phyloP scores from a whole-genome alignment of 1,284 basidiomycete genomes.

The Sanghuangporus weigelae region DNA sequence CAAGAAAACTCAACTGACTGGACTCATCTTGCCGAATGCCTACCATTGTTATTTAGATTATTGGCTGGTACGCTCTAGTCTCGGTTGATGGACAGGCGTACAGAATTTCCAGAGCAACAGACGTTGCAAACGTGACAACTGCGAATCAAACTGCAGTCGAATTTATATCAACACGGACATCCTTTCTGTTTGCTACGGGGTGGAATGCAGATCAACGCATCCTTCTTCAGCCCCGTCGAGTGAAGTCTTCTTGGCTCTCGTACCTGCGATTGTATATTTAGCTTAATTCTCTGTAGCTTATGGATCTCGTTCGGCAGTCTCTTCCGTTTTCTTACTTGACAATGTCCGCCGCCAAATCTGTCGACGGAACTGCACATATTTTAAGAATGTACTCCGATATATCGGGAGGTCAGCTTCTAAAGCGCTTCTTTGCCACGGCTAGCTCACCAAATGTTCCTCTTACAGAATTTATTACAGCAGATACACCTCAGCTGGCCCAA shows the following conservation, averaged over 20 bases:
- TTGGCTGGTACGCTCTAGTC: slow-evolving; percentile 35
- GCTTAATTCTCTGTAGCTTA: not conserved
- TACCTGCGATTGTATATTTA: not conserved
- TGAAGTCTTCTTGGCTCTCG: slow-evolving; percentile 18
- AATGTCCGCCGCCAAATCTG: slow-evolving; percentile 20
- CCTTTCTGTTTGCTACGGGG: slow-evolving; percentile 34
- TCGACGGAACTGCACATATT: slow-evolving; percentile 20
- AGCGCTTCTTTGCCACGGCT: slow-evolving; percentile 24
- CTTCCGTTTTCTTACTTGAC: slow-evolving; percentile 26
- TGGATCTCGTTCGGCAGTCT: slow-evolving; percentile 31
- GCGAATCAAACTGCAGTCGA: slow-evolving; percentile 1
- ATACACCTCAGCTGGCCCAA: slow-evolving; percentile 24
- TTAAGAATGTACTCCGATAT: slow-evolving; percentile 23
- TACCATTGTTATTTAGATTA: slow-evolving; percentile 11
- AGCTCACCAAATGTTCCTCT: not conserved
- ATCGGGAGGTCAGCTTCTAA: slow-evolving; percentile 4
- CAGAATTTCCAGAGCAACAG: slow-evolving; percentile 7
- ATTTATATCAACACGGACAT: slow-evolving; percentile 34
- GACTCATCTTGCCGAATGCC: not conserved
- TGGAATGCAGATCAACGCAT: slow-evolving; percentile 33
- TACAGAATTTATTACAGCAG: slow-evolving; percentile 32
- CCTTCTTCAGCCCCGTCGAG: slow-evolving; percentile 37
- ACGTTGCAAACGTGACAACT: slow-evolving; percentile 8
- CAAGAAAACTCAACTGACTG: not conserved
- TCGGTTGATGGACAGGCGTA: slow-evolving; percentile 32